phyloP scores from a whole-genome alignment of 2,329 filamentous ascomycete genomes.

The Xylaria polymorpha region DNA sequence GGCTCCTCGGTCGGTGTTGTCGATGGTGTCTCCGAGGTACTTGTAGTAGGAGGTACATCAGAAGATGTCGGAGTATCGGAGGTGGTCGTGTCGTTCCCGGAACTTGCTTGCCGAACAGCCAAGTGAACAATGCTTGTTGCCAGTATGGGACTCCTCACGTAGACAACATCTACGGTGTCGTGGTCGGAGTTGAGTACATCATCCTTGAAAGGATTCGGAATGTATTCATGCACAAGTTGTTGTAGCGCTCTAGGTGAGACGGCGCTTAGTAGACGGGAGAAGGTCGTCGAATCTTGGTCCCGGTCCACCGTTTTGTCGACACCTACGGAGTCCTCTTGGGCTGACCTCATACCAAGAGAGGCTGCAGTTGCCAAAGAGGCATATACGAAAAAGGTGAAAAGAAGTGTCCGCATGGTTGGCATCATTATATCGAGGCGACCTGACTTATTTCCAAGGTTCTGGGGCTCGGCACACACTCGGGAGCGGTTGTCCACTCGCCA shows the following conservation, averaged over 20 bases:
- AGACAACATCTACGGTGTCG: conserved; percentile 71
- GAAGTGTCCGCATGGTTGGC: conserved; percentile 53
- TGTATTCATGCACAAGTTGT: conserved; percentile 71
- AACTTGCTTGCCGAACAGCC: conserved; percentile 68
- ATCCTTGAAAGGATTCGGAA: conserved; percentile 72
- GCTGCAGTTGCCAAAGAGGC: conserved; percentile 50
- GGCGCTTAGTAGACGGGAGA: conserved; percentile 66
- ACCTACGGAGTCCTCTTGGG: conserved; percentile 37
- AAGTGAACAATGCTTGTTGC: conserved; percentile 72
- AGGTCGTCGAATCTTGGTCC: conserved; percentile 50
- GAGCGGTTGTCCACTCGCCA: conserved; percentile 1
- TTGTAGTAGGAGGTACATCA: conserved; percentile 22
- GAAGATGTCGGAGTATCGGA: conserved; percentile 35
- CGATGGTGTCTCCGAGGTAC: conserved; percentile 31
- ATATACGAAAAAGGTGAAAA: conserved; percentile 51
- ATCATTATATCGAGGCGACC: conserved; percentile 52
- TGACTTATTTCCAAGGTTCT: neutral
- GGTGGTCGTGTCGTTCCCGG: conserved; percentile 48
- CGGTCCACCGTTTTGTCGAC: conserved; percentile 33
- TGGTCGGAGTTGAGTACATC: conserved; percentile 75
- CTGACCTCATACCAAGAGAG: conserved; percentile 41
- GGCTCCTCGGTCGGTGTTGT: conserved; percentile 21
- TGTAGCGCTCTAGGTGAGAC: conserved; percentile 72
- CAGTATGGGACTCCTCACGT: conserved; percentile 69
- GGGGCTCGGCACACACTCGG: conserved; percentile 6